These are phyloP conservation scores for Exophiala sideris DNA, from an alignment of 2,329 filamentous ascomycete species.

Conservation along the genomic window DNA sequence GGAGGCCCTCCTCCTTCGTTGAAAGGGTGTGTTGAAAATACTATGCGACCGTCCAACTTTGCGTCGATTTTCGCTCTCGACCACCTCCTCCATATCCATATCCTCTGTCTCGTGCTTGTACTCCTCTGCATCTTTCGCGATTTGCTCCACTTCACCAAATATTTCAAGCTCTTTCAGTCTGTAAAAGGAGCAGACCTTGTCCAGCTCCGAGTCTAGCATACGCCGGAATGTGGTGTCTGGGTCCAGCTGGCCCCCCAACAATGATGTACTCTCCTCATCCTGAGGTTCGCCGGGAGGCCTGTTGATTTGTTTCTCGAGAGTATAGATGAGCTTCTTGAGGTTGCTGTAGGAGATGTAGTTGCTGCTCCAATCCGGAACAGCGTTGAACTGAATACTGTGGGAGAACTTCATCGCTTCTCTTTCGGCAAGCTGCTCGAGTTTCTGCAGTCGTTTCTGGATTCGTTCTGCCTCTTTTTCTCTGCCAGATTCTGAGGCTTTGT, in stretches of 20 bases:
- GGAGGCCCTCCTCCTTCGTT: slow-evolving; percentile 46
- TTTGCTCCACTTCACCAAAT: slow-evolving; percentile 70
- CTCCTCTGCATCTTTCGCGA: slow-evolving; percentile 70
- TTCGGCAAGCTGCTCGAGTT: slow-evolving; percentile 26
- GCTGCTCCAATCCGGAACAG: slow-evolving; percentile 98
- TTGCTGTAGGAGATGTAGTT: slow-evolving; percentile 99
- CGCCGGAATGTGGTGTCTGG: slow-evolving; percentile 78
- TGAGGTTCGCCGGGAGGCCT: slow-evolving; percentile 52
- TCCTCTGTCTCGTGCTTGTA: slow-evolving; percentile 60
- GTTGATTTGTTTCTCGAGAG: slow-evolving; percentile 81
- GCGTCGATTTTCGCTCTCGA: slow-evolving; percentile 41
- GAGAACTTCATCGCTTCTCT: slow-evolving; percentile 85
- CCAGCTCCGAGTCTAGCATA: slow-evolving; percentile 81
- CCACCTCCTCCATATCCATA: slow-evolving; percentile 42
- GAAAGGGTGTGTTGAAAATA: slow-evolving; percentile 51
- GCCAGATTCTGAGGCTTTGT: background rate
- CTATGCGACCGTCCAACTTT: slow-evolving; percentile 45
- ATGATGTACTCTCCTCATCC: slow-evolving; percentile 80
- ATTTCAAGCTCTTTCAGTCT: slow-evolving; percentile 85
- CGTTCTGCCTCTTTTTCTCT: slow-evolving; percentile 7
- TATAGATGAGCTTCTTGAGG: slow-evolving; percentile 97
- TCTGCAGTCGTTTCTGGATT: slow-evolving; percentile 22
- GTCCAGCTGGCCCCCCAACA: slow-evolving; percentile 66
- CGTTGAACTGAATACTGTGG: slow-evolving; percentile 98
- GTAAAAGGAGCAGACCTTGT: slow-evolving; percentile 93